These are phyloP conservation scores for Favolaschia claudopus DNA, from an alignment of 768 basidiomycete species.

Conservation along the genomic window DNA sequence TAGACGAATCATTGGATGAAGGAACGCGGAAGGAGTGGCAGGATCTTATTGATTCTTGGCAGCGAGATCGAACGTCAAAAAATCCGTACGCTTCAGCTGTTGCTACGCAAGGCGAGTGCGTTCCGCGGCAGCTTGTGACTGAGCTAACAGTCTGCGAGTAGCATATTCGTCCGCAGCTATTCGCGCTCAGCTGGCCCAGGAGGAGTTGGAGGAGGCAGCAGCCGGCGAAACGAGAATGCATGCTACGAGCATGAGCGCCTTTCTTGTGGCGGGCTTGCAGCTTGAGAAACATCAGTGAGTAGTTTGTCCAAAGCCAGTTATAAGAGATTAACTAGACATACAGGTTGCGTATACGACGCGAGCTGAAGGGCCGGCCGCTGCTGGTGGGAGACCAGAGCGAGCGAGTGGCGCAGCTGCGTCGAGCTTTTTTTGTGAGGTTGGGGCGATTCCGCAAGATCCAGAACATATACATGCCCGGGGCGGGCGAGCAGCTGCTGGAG, in stretches of 20 bases:
- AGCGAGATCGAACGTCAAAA: neutral
- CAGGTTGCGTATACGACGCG: neutral
- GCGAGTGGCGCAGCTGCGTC: conserved; percentile 12
- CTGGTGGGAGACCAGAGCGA: neutral
- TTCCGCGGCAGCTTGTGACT: neutral
- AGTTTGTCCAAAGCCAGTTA: neutral
- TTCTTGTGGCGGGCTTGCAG: neutral
- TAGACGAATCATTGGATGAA: neutral
- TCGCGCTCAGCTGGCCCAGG: neutral
- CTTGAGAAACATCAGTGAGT: neutral
- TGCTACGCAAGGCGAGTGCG: neutral
- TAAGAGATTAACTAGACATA: neutral
- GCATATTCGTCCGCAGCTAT: neutral
- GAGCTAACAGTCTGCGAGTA: neutral
- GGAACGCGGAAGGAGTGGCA: conserved; percentile 3
- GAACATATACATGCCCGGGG: conserved; percentile 13
- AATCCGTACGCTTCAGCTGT: neutral
- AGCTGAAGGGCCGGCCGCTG: neutral
- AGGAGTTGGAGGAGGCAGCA: neutral
- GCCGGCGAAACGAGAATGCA: neutral
- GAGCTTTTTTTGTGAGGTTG: conserved; percentile 2
- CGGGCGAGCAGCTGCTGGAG: neutral
- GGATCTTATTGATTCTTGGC: neutral
- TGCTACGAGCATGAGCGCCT: neutral
- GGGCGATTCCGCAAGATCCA: neutral